Evolutionary conservation across 2,329 filamentous ascomycete genomes (phyloP).

Genomic region (Rachicladosporium sp.): DNA sequence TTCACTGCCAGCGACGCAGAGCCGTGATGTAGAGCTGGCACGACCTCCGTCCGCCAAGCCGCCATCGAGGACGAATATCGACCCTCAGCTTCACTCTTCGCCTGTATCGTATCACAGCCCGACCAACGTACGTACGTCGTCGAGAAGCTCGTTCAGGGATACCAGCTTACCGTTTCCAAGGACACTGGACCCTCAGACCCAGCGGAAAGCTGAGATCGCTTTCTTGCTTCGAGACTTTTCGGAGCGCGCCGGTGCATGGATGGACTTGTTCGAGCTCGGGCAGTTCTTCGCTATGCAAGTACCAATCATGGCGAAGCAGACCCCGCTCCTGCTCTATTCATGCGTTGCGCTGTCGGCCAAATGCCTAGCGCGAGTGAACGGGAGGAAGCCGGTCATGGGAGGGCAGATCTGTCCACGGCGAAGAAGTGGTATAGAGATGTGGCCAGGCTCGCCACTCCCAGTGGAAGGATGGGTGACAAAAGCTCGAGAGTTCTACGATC

Average conservation of each 20-base stretch:
- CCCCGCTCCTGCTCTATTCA: conserved; percentile 39
- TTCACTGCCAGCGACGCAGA: conserved; percentile 21
- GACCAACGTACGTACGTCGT: conserved; percentile 20
- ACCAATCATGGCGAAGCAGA: conserved; percentile 41
- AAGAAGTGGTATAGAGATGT: conserved; percentile 39
- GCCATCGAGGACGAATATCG: conserved; percentile 16
- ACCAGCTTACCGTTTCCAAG: conserved; percentile 19
- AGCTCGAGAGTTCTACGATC: conserved; percentile 48
- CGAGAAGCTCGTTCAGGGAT: conserved; percentile 14
- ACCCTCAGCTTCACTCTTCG: conserved; percentile 17
- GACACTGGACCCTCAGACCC: conserved; percentile 10
- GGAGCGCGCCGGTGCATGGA: conserved; percentile 47
- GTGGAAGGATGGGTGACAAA: conserved; percentile 42
- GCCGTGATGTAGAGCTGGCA: conserved; percentile 29
- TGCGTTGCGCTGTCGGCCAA: conserved; percentile 51
- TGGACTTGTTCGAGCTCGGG: conserved; percentile 45
- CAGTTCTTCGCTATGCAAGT: conserved; percentile 50
- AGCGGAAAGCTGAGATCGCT: conserved; percentile 27
- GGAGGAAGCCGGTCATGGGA: conserved; percentile 38
- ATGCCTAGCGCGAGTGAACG: conserved; percentile 43
- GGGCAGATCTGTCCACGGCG: conserved; percentile 28
- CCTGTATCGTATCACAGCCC: conserved; percentile 9
- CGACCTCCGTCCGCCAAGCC: conserved; percentile 14
- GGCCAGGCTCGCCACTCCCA: conserved; percentile 27
- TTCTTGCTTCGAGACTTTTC: conserved; percentile 49